Conservation (phyloP, 2,329 filamentous ascomycete genomes). For the Aureobasidium lini region DNA sequence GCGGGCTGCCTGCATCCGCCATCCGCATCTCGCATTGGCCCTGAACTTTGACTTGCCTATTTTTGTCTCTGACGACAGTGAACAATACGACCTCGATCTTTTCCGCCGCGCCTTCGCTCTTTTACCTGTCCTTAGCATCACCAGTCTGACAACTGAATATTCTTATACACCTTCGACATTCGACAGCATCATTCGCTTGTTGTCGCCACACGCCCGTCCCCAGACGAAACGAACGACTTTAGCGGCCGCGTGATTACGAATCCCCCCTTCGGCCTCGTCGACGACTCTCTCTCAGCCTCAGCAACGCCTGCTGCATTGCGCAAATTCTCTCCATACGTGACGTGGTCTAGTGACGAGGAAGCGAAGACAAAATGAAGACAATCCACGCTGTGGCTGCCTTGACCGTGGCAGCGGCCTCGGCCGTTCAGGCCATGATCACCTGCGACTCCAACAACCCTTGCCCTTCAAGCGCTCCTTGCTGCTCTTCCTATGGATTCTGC, state of each 20-base stretch:
- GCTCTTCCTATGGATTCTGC: slow-evolving; percentile 67
- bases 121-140: neutral
- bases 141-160: neutral
- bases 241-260: slow-evolving; percentile 8
- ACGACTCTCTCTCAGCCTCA: slow-evolving; percentile 3
- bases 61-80: slow-evolving; percentile 10
- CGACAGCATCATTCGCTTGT: slow-evolving; percentile 3
- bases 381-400: slow-evolving; percentile 16
- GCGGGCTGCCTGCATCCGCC: neutral
- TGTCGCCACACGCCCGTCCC: neutral
- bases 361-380: slow-evolving; percentile 2
- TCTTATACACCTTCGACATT: neutral
- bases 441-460: slow-evolving; percentile 26
- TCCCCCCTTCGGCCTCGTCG: neutral
- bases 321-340: neutral
- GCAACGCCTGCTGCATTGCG: neutral
- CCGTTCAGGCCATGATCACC: slow-evolving; percentile 22
- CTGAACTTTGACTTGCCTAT: slow-evolving; percentile 7
- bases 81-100: neutral
- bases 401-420: slow-evolving; percentile 25
- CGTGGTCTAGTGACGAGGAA: neutral
- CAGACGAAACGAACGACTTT: neutral
- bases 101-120: neutral
- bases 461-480: slow-evolving; percentile 28
- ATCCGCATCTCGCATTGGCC: slow-evolving; percentile 7